A percentile compares a stretch with the other conserved stretches of the same genome.
Conservation (phyloP, 106 monocot genomes). For the Dendrobium chrysotoxum region DNA sequence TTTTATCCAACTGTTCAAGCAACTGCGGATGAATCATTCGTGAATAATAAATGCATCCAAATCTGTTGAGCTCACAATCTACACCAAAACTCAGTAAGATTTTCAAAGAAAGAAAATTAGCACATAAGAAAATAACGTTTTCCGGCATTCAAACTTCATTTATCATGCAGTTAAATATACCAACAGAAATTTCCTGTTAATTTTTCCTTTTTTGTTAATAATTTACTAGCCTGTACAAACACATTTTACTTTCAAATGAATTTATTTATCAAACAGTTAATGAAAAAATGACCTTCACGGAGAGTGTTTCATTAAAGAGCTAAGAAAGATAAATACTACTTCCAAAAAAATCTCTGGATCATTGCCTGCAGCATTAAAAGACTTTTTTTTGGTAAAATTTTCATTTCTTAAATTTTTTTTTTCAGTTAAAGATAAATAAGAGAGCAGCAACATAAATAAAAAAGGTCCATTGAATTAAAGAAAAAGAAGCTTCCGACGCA, state of each 20-base stretch:
- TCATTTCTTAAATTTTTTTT: background rate
- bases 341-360: background rate
- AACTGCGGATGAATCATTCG: background rate
- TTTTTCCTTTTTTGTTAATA: background rate
- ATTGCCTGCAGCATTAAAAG: background rate
- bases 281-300: background rate
- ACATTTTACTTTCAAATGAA: background rate
- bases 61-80: background rate
- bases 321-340: background rate
- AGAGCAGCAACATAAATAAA: background rate
- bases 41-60: background rate
- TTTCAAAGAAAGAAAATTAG: background rate
- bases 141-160: background rate
- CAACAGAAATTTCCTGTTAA: background rate
- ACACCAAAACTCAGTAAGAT: background rate
- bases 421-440: background rate
- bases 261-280: background rate
- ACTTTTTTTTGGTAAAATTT: background rate
- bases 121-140: background rate
- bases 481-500: background rate
- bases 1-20: background rate
- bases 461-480: background rate
- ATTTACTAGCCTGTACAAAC: background rate
- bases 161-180: background rate
- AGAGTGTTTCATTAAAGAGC: background rate